These are phyloP conservation scores for Mycena vulgaris DNA, from an alignment of 768 basidiomycete genomes.

Conservation along the genomic window DNA sequence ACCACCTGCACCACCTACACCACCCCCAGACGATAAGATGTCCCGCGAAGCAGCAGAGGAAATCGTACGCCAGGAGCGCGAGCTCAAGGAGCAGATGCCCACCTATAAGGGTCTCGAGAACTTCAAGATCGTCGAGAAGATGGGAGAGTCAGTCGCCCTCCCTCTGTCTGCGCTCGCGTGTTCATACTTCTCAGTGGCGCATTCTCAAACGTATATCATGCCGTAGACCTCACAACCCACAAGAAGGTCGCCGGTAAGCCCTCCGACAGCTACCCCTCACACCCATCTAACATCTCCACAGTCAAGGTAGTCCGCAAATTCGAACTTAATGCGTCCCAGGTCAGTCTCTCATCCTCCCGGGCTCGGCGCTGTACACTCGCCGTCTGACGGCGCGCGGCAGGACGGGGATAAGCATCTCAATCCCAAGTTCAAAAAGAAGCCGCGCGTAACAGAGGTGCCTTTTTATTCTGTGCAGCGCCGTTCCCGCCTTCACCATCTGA, in stretches of 20 bases:
- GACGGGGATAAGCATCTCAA: constrained; percentile 95
- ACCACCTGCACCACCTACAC: constrained; percentile 35
- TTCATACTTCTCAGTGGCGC: constrained; percentile 75
- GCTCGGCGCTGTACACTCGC: constrained; percentile 42
- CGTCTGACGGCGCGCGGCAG: constrained; percentile 63
- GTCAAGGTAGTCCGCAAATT: constrained; percentile 97
- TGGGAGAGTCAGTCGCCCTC: constrained; percentile 86
- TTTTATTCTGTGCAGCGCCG: constrained; percentile 43
- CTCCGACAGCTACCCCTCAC: constrained; percentile 24
- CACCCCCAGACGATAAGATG: constrained; percentile 42
- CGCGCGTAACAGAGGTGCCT: constrained; percentile 97
- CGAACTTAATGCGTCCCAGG: constrained; percentile 93
- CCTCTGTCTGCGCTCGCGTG: constrained; percentile 30
- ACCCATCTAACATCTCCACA: constrained; percentile 48
- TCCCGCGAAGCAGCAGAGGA: constrained; percentile 68
- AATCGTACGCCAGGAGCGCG: constrained; percentile 83
- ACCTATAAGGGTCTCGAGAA: constrained; percentile 87
- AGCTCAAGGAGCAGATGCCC: constrained; percentile 86
- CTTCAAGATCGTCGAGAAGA: constrained; percentile 84
- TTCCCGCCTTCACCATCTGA: constrained; percentile 27
- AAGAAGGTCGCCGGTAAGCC: constrained; percentile 87
- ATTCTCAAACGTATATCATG: constrained; percentile 99
- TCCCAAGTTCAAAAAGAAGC: constrained; percentile 95
- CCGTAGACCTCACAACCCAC: constrained; percentile 80
- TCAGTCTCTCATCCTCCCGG: constrained; percentile 62